Evolutionary conservation across 139 green algal species (phyloP), one percentile per base, ranked within the genome.

Genomic region (Diplosphaera chodatii): DNA sequence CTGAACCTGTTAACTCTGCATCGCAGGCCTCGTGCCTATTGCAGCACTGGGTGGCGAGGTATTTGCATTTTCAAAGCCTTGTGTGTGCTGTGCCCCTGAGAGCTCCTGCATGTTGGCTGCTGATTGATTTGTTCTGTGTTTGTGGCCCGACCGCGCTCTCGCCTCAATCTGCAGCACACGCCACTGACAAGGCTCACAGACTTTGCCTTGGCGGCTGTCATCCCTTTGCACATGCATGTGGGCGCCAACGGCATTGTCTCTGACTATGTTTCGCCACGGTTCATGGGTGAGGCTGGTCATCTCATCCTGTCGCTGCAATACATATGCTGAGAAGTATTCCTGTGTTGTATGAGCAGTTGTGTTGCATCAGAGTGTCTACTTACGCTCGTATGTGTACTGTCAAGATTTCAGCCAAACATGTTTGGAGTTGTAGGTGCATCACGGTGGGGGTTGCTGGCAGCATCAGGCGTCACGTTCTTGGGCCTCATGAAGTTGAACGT

Each of bases 401-500:
- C 25, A 28, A 28, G 41, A 34, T 59, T 31, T 20, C 31, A 21
- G 10, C 8, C 13, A 8, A 48, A 8, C 13, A 21, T 48, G 37
- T 48, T 8, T 13, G 37, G 8, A 13, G 28, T 30, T 77, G 74
- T 81, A 91, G 84, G 73, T 3, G 67, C 79, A 22, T 77, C 78
- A 0, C 84, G 90, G 6, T 66, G 66, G 25, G 83, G 78, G 59
- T 68, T 90, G 41, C 82, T 92, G 30, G 88, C 72, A 21, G 63
- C 80, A 3, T 87, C 84, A 3, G 55, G 76, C 15, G 34, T 91
- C 3, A 83, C 87, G 0, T 79, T 88, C 30, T 27, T 90, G 18
- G 90, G 90, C 25, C 70, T 95, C 29, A 77, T 87, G 40, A 91
- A 92, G 80, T 73, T 95, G 33, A 93, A 92, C 74, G 41, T 87